Base-by-base conservation (phyloP, 2,329 filamentous ascomycete genomes). In the Thelonectria discophora region DNA sequence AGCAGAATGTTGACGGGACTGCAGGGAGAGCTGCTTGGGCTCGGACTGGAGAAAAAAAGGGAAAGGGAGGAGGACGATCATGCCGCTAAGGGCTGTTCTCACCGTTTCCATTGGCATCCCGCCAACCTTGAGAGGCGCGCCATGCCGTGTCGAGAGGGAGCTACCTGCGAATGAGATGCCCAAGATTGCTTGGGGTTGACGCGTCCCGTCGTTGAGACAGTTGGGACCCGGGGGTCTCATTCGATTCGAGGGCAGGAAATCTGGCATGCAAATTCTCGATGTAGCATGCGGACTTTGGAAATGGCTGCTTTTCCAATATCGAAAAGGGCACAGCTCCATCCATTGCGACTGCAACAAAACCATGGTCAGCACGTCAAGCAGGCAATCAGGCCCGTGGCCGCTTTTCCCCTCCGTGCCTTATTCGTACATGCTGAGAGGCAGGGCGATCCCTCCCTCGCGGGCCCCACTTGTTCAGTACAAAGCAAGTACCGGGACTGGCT, bases 41-140 rank as follows among this genome's bases (percentile, higher is more conserved):
- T 27, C 52, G 30, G 63, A 60, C 58, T 58, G 45, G 55, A 66
- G 32, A 34, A 34, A 34, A 34, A 34, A 11, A 34, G 48, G 30
- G 58, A 39, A 45, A 50, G 45, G 53, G 65, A 54, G 60, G 64
- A 71, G 65, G 69, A 67, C 66, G 55, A 65, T 58, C 48, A 61
- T 43, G 66, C 60, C 69, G 63, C 69, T 69, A 70, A 68, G 60
- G 61, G 50, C 50, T 67, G 53, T 50, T 66, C 56, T 65, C 64
- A 60, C 60, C 53, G 52, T 55, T 57, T 53, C 61, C 58, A 69
- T 65, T 66, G 54, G 59, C 46, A 69, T 69, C 55, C 57, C 53
- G 54, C 32, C 60, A 55, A 49, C n/a, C 53, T 24, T 6, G 20
- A 9, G 54, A 52, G 61, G 45, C 53, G 43, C 52, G 57, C 47